Conservation (phyloP, 1,284 basidiomycete species). For the Cutaneotrichosporon dermatis region DNA sequence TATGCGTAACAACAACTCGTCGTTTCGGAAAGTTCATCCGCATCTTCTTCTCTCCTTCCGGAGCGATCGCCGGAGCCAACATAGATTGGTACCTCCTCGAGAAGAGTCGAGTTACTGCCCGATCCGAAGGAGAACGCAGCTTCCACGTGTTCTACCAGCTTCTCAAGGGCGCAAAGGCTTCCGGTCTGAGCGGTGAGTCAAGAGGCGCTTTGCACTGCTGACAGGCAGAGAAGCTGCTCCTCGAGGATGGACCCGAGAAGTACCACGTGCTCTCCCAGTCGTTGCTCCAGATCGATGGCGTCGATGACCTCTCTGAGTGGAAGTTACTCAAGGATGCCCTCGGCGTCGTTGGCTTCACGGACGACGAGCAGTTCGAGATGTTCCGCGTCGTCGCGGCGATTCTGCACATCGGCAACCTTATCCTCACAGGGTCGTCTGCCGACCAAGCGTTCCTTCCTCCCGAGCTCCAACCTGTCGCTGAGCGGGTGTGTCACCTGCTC, state of each 20-base stretch:
- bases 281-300: slow-evolving; percentile 84
- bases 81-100: slow-evolving; percentile 99
- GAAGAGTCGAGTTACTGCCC: slow-evolving; percentile 90
- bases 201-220: no score
- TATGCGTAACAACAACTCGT: slow-evolving; percentile 97
- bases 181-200: slow-evolving; percentile 43
- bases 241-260: slow-evolving; percentile 70
- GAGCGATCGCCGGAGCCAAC: slow-evolving; percentile 94
- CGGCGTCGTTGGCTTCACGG: slow-evolving; percentile 59
- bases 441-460: slow-evolving; percentile 86
- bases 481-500: slow-evolving; percentile 87
- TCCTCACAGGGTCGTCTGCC: slow-evolving; percentile 71
- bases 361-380: slow-evolving; percentile 80
- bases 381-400: slow-evolving; percentile 93
- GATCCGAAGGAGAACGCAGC: slow-evolving; percentile 80
- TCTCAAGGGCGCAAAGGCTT: slow-evolving; percentile 62
- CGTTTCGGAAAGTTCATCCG: slow-evolving; percentile 94
- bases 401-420: slow-evolving; percentile 92
- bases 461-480: slow-evolving; percentile 54
- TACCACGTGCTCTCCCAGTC: slow-evolving; percentile 92
- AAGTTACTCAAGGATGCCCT: slow-evolving; percentile 58
- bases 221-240: slow-evolving; percentile 63
- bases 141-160: slow-evolving; percentile 98
- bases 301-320: slow-evolving; percentile 91
- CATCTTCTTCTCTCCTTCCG: slow-evolving; percentile 89